Evolutionary conservation across 768 basidiomycete genomes (phyloP), one percentile per base, ranked within the genome.

Genomic region (Russula abietina): DNA sequence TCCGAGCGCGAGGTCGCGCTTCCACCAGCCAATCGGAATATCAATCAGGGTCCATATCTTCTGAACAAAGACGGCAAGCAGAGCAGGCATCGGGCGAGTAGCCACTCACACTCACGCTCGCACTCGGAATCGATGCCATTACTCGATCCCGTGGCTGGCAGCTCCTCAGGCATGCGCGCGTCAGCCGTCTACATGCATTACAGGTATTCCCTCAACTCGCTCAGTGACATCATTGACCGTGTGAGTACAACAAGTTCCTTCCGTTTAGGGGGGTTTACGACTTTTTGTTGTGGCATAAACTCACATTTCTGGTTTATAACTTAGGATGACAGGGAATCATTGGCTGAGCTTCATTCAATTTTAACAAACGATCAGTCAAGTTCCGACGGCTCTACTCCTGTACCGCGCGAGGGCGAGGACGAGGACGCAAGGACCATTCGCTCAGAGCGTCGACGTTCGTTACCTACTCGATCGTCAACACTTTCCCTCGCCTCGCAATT

Each of bases 171-270:
- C 55, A 53, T 65, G 59, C 62, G 57, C 61, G 43, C 68, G 63
- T 72, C 57, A 64, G 73, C 59, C 26, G 80, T 87, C 53, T 93
- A 91, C 73, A 76, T 81, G 66, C 88, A 91, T 65, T 91, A 90
- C 69, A 85, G 89, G 61, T 83, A 88, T 65, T 93, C 91, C 30
- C 74, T 93, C 66, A 86, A 87, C 65, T 91, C 91, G n/a, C 75
- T 93, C 60, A 77, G 81, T 61, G 88, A 90, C 69, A 91, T 93
- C 63, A 77, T 93, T 39, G 88, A 91, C 70, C 77, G 87, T 68
- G 90, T 92, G 72, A 59, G 86, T 22, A 24, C 32, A 55, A 55
- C 6, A 33, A 39, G 38, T 17, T 60, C 65, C 43, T 49, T 51
- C 48, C 52, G 28, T 49, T 58, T 48, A 59, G 57, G 62, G 62